Conservation (phyloP, 306 rosid genomes). For the Quercus engelmannii region DNA sequence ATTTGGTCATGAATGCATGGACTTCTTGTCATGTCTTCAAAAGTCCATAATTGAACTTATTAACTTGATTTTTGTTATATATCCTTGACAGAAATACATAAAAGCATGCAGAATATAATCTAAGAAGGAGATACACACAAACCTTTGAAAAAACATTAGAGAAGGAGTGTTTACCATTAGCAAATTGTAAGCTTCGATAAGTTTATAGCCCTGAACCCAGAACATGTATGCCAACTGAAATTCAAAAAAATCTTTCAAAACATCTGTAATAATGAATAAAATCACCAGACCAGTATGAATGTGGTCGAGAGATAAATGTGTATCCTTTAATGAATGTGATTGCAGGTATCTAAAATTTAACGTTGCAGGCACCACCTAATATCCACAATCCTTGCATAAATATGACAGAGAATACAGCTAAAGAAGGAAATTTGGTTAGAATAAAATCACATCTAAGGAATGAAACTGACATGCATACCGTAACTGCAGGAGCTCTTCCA, state of each 20-base stretch:
- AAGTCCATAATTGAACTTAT: not conserved
- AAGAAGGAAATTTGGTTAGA: not conserved
- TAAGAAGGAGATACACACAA: slow-evolving; percentile 10
- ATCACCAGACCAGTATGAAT: not conserved
- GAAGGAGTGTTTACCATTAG: slow-evolving; percentile 59
- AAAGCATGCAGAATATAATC: slow-evolving; percentile 14
- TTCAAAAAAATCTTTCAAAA: slow-evolving; percentile 30
- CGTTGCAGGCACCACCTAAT: not conserved
- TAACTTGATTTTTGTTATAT: not conserved
- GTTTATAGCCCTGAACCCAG: slow-evolving; percentile 87
- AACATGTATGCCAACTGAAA: slow-evolving; percentile 91
- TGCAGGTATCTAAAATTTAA: slow-evolving; percentile 1
- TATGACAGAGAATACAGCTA: not conserved
- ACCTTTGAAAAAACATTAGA: slow-evolving; percentile 6
- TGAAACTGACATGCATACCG: slow-evolving; percentile 42
- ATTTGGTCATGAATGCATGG: not conserved
- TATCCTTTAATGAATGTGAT: not conserved
- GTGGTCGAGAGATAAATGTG: not conserved
- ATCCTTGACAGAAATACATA: slow-evolving; percentile 13
- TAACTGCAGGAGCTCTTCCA: slow-evolving; percentile 97
- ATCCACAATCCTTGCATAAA: not conserved
- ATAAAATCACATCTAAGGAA: slow-evolving; percentile 8
- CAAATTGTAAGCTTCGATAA: slow-evolving; percentile 51
- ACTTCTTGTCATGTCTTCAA: not conserved
- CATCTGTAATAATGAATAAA: slow-evolving; percentile 3